These are phyloP conservation scores for Trichoderma endophyticum DNA, from an alignment of 2,329 filamentous ascomycete species.

Conservation along the genomic window DNA sequence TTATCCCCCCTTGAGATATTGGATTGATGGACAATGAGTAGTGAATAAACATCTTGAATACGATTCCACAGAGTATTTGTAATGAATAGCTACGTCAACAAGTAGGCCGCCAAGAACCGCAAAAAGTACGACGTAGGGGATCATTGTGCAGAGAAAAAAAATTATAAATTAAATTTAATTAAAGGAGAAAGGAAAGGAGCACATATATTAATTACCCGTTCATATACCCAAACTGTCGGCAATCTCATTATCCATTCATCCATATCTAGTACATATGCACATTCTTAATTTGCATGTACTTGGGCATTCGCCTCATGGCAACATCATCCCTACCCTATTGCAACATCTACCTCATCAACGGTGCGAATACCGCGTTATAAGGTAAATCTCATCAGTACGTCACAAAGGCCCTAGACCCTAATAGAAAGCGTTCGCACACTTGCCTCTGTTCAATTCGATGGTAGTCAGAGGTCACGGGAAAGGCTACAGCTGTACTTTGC, in stretches of 20 bases:
- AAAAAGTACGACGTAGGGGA: accelerated
- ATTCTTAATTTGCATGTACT: background rate
- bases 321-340: background rate
- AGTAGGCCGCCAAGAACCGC: background rate
- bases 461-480: background rate
- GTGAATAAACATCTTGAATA: background rate
- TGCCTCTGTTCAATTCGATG: background rate
- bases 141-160: background rate
- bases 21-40: background rate
- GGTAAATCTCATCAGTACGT: background rate
- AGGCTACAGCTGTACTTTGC: background rate
- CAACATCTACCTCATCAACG: background rate
- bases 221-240: background rate
- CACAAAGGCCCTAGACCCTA: background rate
- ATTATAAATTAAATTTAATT: background rate
- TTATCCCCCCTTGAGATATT: background rate
- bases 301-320: background rate
- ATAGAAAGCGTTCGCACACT: background rate
- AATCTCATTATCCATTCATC: background rate
- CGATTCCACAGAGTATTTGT: background rate
- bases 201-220: background rate
- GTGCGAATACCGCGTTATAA: too few relatives aligned
- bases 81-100: background rate
- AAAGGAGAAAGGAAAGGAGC: background rate
- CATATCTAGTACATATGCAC: background rate